These are phyloP conservation scores for Colletotrichum sp. DNA, from an alignment of 2,329 filamentous ascomycete species.

Conservation along the genomic window DNA sequence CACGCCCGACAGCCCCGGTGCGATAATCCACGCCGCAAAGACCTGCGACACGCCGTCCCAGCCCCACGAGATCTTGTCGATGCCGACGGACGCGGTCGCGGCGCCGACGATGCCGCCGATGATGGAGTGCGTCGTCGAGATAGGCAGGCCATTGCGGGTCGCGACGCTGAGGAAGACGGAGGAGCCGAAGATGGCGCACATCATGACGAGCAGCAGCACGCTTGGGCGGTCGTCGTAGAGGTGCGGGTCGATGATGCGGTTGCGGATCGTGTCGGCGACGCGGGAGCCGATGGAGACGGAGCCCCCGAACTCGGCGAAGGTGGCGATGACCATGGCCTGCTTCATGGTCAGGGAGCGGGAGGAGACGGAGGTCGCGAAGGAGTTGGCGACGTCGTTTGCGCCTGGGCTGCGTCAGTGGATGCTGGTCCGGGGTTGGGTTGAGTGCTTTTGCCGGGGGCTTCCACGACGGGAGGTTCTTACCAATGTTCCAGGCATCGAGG, in stretches of 20 bases:
- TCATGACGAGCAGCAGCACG: slow-evolving; percentile 59
- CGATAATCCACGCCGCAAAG: slow-evolving; percentile 42
- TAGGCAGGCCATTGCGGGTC: slow-evolving; percentile 55
- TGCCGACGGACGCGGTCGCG: slow-evolving; percentile 39
- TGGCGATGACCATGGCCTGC: slow-evolving; percentile 49
- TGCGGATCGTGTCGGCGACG: slow-evolving; percentile 51
- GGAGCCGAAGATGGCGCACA: slow-evolving; percentile 56
- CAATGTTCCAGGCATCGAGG: slow-evolving; percentile 71
- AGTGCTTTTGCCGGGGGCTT: slow-evolving; percentile 56
- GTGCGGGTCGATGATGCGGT: slow-evolving; percentile 47
- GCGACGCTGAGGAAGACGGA: slow-evolving; percentile 58
- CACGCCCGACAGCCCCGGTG: slow-evolving; percentile 36
- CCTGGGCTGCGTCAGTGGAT: slow-evolving; percentile 29
- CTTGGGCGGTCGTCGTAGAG: slow-evolving; percentile 48
- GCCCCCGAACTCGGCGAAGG: slow-evolving; percentile 49
- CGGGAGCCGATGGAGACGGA: slow-evolving; percentile 41
- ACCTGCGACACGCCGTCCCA: slow-evolving; percentile 41
- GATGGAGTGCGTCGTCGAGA: slow-evolving; percentile 60
- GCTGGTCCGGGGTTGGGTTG: no score
- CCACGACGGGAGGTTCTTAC: slow-evolving; percentile 72
- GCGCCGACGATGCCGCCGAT: slow-evolving; percentile 46
- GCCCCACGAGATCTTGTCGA: slow-evolving; percentile 40
- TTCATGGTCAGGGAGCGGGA: slow-evolving; percentile 51
- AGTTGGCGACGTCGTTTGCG: slow-evolving; percentile 56
- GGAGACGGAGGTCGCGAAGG: slow-evolving; percentile 51